Conservation (phyloP, 495 filamentous ascomycete genomes). For the Amphirosellinia nigrospora region DNA sequence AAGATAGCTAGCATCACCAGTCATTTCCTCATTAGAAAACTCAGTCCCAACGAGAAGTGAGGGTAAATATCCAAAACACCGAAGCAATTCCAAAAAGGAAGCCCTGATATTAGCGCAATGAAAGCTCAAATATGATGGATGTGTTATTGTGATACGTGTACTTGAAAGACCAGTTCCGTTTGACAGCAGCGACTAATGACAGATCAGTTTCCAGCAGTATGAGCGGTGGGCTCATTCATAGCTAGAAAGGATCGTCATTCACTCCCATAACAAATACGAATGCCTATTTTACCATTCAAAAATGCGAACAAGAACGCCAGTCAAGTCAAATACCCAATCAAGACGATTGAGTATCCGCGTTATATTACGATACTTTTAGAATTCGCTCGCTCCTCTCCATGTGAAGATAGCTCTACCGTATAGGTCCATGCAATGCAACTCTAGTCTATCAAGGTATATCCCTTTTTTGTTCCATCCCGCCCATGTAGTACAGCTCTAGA, state of each 20-base stretch:
- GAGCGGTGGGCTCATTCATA: background rate
- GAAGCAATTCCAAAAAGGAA: background rate
- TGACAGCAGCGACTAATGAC: too few relatives aligned
- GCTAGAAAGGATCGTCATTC: background rate
- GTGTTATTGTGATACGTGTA: background rate
- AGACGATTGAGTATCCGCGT: background rate
- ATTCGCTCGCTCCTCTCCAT: background rate
- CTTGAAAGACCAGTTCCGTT: background rate
- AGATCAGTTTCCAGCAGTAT: background rate
- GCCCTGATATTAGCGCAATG: background rate
- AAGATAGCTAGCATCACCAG: conserved; percentile 16
- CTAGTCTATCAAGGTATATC: conserved; percentile 13
- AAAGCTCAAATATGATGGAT: background rate
- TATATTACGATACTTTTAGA: background rate
- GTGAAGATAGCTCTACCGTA: background rate
- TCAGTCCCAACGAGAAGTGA: background rate
- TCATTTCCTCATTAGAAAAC: conserved; percentile 3
- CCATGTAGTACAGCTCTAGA: background rate
- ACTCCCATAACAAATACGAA: background rate
- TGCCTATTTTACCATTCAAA: background rate
- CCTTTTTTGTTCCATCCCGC: background rate
- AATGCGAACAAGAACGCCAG: background rate
- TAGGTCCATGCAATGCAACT: conserved; percentile 6
- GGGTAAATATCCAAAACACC: background rate
- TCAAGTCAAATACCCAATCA: background rate